Percentiles rank a stretch among this genome's conserved stretches.
Conservation (phyloP, 805 yeast species). For the Grigorovia transvaalensis region DNA sequence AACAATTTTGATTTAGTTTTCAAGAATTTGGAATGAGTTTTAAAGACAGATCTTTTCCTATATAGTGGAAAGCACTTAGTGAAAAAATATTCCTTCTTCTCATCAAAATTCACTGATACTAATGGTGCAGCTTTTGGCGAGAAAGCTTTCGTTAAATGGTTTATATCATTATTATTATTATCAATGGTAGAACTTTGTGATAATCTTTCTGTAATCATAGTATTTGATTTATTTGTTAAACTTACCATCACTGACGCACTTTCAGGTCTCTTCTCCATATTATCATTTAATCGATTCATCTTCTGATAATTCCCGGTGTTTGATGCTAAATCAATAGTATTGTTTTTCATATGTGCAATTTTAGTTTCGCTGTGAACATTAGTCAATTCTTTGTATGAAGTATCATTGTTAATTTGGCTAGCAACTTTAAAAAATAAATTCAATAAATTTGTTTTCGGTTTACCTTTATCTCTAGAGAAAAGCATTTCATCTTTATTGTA, state of each 20-base stretch:
- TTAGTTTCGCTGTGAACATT: background rate
- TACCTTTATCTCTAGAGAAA: background rate
- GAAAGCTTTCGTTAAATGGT: background rate
- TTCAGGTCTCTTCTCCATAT: constrained; percentile 1
- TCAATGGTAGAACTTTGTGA: constrained; percentile 1
- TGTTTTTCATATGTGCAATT: too few species aligned
- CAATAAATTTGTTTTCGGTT: background rate
- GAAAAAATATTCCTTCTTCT: constrained; percentile 52
- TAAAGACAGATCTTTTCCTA: constrained; percentile 47
- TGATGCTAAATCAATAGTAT: too few species aligned
- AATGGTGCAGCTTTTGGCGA: background rate
- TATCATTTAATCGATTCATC: background rate
- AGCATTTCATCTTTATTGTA: too few species aligned
- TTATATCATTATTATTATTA: background rate
- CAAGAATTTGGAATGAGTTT: constrained; percentile 42
- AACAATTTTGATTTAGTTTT: constrained; percentile 38
- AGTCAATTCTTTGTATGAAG: background rate
- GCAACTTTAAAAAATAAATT: constrained; percentile 4
- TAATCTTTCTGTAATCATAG: constrained; percentile 2
- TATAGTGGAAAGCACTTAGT: constrained; percentile 77
- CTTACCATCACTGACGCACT: constrained; percentile 1
- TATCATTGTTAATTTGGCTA: constrained; percentile 1
- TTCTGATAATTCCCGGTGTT: background rate
- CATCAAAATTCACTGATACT: constrained; percentile 16
- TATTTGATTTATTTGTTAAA: constrained; percentile 3